Percentiles rank a stretch among this genome's conserved stretches.
These are phyloP conservation scores for Diaporthe sp. DNA, from an alignment of 2,329 filamentous ascomycete genomes.

Conservation along the genomic window DNA sequence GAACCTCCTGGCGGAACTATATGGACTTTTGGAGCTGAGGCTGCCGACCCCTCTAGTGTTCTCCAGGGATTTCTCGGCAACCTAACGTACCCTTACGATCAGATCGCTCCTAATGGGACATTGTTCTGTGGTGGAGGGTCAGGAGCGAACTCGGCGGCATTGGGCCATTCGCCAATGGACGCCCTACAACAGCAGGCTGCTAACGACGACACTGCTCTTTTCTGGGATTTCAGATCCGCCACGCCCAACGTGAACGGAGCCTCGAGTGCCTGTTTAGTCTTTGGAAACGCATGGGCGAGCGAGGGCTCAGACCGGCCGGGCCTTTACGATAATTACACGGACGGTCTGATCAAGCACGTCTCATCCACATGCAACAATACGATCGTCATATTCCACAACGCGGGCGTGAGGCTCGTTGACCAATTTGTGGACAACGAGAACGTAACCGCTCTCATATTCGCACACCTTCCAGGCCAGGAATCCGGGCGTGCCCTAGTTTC, in stretches of 20 bases:
- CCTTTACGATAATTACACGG: conserved; percentile 76
- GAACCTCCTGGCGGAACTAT: conserved; percentile 48
- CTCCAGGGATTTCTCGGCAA: conserved; percentile 48
- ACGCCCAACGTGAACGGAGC: conserved; percentile 63
- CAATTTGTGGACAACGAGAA: conserved; percentile 74
- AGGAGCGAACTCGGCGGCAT: conserved; percentile 55
- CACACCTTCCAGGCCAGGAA: conserved; percentile 76
- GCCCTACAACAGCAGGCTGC: conserved; percentile 66
- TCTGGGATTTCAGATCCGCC: conserved; percentile 69
- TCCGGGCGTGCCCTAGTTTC: conserved; percentile 69
- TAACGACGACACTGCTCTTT: conserved; percentile 69
- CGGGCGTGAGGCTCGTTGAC: conserved; percentile 72
- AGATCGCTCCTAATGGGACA: conserved; percentile 59
- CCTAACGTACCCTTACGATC: conserved; percentile 40
- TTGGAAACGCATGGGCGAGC: conserved; percentile 77
- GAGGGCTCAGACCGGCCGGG: conserved; percentile 77
- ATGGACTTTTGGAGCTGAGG: conserved; percentile 58
- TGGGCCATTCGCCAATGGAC: conserved; percentile 67
- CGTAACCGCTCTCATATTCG: conserved; percentile 74
- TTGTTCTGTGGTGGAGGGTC: conserved; percentile 61
- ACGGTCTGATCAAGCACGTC: conserved; percentile 69
- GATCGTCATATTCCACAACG: conserved; percentile 76
- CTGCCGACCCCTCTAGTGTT: conserved; percentile 52
- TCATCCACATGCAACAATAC: conserved; percentile 73
- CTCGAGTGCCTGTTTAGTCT: conserved; percentile 77